Percentiles rank a stretch among this genome's conserved stretches.
Conservation (phyloP, 1,139 yeast genomes). For the Geotrichum australiense region DNA sequence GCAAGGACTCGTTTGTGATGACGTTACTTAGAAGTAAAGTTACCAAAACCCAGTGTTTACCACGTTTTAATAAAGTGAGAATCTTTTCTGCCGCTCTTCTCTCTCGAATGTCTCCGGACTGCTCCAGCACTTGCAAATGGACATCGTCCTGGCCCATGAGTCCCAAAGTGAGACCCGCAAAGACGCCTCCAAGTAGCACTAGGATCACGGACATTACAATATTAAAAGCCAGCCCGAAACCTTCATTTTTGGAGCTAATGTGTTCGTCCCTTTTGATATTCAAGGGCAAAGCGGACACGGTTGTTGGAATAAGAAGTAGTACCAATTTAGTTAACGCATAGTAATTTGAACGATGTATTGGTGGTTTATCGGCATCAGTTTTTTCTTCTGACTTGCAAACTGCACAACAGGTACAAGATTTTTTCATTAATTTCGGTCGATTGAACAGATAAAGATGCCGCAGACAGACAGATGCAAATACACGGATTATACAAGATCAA, state of each 20-base stretch:
- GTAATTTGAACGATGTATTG: conserved; percentile 1
- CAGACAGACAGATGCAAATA: too few relatives aligned
- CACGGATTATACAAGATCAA: too few relatives aligned
- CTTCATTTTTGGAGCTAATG: not conserved
- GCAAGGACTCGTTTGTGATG: conserved; percentile 90
- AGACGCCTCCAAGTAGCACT: conserved; percentile 87
- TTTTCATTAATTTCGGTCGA: conserved; percentile 8
- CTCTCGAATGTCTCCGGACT: conserved; percentile 50
- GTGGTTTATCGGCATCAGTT: conserved; percentile 15
- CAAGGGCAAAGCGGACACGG: conserved; percentile 18
- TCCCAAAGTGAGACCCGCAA: conserved; percentile 92
- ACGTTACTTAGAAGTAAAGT: conserved; percentile 75
- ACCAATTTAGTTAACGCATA: conserved; percentile 20
- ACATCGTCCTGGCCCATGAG: conserved; percentile 98
- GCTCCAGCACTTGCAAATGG: conserved; percentile 44
- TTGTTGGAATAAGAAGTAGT: conserved; percentile 21
- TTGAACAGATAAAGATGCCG: too few relatives aligned
- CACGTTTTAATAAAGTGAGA: conserved; percentile 61
- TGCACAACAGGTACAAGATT: conserved; percentile 5
- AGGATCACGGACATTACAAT: conserved; percentile 54
- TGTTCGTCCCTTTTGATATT: conserved; percentile 30
- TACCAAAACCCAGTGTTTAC: conserved; percentile 97
- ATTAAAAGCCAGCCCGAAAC: conserved; percentile 45
- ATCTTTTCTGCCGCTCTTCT: conserved; percentile 66
- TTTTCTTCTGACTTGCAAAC: conserved; percentile 7